A percentile compares a stretch with the other conserved stretches of the same genome.
These are phyloP conservation scores for Chenopodium berlandieri DNA, from an alignment of 148 eudicot genomes.

Conservation along the genomic window DNA sequence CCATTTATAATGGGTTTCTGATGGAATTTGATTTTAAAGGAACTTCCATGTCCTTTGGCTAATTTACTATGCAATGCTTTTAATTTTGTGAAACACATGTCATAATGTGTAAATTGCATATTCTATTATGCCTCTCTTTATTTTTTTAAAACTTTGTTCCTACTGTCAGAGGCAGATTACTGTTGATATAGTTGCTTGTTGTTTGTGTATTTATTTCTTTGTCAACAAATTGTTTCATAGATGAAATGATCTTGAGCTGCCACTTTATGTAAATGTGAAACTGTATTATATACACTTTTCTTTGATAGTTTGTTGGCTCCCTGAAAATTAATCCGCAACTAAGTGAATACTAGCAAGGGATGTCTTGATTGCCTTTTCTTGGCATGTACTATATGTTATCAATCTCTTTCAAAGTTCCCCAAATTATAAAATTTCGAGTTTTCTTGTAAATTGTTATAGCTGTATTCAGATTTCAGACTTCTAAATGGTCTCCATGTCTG, in stretches of 20 bases:
- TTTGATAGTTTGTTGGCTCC: not conserved
- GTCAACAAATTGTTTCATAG: not conserved
- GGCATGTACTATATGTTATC: not conserved
- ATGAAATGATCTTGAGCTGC: not conserved
- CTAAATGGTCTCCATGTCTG: slow-evolving; percentile 8
- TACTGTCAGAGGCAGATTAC: not conserved
- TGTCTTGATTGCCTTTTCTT: not conserved
- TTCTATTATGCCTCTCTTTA: not conserved
- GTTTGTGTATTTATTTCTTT: not conserved
- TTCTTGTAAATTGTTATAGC: not conserved
- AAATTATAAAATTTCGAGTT: not conserved
- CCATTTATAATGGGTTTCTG: too few relatives aligned
- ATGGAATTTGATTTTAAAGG: not conserved
- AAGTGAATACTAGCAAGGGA: not conserved
- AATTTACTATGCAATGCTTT: not conserved
- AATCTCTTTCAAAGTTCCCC: not conserved
- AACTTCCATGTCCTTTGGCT: not conserved
- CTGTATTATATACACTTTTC: not conserved
- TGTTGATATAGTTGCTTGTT: not conserved
- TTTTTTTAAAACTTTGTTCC: not conserved
- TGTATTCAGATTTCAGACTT: not conserved
- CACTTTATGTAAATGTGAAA: not conserved
- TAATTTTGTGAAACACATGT: not conserved
- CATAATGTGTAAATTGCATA: not conserved
- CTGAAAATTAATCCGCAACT: not conserved